These are phyloP conservation scores for Aspergillaceae sp. DNA, from an alignment of 2,329 filamentous ascomycete species.

Conservation along the genomic window DNA sequence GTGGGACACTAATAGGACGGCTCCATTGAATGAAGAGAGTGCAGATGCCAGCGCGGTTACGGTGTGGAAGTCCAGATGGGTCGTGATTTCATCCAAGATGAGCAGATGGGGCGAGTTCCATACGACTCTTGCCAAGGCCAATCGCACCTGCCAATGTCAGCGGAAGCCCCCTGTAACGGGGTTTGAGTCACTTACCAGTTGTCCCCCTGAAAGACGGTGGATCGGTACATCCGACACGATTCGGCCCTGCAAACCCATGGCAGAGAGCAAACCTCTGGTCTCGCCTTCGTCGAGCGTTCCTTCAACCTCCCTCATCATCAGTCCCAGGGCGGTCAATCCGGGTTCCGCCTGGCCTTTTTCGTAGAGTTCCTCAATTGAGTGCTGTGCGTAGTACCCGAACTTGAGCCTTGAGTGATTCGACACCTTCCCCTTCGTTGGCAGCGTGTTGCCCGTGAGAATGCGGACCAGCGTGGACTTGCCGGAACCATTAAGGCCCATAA, in stretches of 20 bases:
- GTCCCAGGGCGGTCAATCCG: slow-evolving; percentile 54
- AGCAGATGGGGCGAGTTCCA: slow-evolving; percentile 62
- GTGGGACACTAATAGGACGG: slow-evolving; percentile 69
- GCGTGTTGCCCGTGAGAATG: slow-evolving; percentile 54
- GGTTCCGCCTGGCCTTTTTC: slow-evolving; percentile 44
- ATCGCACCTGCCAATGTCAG: slow-evolving; percentile 35
- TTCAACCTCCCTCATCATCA: slow-evolving; percentile 51
- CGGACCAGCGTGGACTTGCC: slow-evolving; percentile 74
- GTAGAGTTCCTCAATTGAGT: slow-evolving; percentile 63
- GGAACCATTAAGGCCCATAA: slow-evolving; percentile 70
- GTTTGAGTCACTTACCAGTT: slow-evolving; percentile 49
- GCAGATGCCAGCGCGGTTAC: slow-evolving; percentile 62
- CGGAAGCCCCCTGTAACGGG: not conserved
- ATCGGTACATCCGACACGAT: slow-evolving; percentile 66
- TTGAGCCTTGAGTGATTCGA: slow-evolving; percentile 60
- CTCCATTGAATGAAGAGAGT: slow-evolving; percentile 61
- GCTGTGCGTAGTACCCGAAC: slow-evolving; percentile 71
- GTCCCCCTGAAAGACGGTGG: slow-evolving; percentile 66
- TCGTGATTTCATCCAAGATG: slow-evolving; percentile 73
- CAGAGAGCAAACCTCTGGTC: slow-evolving; percentile 56
- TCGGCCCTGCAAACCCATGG: slow-evolving; percentile 61
- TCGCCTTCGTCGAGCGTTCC: slow-evolving; percentile 56
- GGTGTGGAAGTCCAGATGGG: slow-evolving; percentile 76
- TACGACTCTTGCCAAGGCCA: slow-evolving; percentile 60
- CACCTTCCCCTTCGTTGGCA: slow-evolving; percentile 54